These are phyloP conservation scores for Osmanthus fragrans DNA, from an alignment of 257 asterid genomes.

Conservation along the genomic window DNA sequence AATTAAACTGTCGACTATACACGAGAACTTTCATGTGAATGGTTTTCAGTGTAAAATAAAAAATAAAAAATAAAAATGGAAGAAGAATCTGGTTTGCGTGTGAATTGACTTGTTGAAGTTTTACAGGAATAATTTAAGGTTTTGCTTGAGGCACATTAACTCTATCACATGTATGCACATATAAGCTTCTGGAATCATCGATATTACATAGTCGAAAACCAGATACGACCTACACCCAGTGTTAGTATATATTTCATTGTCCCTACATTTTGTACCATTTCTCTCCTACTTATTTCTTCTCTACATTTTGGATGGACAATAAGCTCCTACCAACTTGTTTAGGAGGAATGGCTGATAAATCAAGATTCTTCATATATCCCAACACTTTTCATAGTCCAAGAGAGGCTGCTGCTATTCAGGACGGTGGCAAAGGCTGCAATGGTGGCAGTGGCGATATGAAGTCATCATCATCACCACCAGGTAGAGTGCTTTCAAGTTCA, in stretches of 20 bases:
- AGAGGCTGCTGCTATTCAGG: neutral
- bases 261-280: conserved; percentile 34
- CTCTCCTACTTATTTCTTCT: conserved; percentile 23
- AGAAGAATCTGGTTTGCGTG: no score
- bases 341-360: conserved; percentile 29
- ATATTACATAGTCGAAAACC: neutral
- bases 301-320: conserved; percentile 32
- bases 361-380: conserved; percentile 33
- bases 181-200: neutral
- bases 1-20: neutral
- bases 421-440: no score
- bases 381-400: conserved; percentile 22
- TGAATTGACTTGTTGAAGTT: neutral
- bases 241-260: conserved; percentile 24
- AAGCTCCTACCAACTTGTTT: conserved; percentile 32
- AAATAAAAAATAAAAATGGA: no score
- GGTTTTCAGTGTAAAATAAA: no score
- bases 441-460: neutral
- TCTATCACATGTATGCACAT: neutral
- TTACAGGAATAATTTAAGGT: no score
- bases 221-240: neutral
- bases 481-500: conserved; percentile 29
- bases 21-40: neutral
- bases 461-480: conserved; percentile 16
- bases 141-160: neutral